Base-by-base conservation (phyloP, 148 eudicot species). In the Amaranthus palmeri region DNA sequence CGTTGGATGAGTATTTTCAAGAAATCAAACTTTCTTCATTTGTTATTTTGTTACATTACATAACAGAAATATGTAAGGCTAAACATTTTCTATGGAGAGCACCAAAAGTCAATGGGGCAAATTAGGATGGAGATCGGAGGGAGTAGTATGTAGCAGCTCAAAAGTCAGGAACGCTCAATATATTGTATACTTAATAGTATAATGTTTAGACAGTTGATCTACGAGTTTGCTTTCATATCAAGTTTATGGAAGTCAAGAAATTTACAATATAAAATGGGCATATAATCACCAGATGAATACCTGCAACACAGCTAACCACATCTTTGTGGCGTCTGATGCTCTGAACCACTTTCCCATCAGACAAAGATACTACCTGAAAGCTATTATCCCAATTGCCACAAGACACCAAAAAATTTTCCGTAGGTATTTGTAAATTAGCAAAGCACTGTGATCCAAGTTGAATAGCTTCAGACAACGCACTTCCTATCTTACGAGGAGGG, bases 341-440 rank as follows among this genome's bases (percentile, higher is more conserved):
- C 86, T 96, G 99, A 59, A 96, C 96, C 79, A 90, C 83, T 82
- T 92, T 87, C 71, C 99, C 99, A 85, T 92, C 95, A 78, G 54
- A 75, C 15, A 96, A 81, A 69, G 99, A 92, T 71, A 87, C 83
- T 75, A 90, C 90, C 86, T 92, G 96, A 81, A 96, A 92, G 76
- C 97, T 92, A 65, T 96, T 90, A 73, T 92, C 97, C 97, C 99
- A 96, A 86, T 87, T 96, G 54, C 99, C 99, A 79, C 93, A 96
- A 57, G 96, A 88, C 67, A 96, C 82, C 76, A 96, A 75, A 83
- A 88, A 92, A 81, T 82, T 90, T 51, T 92, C 99, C 61, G 88
- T 82, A 67, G 92, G 85, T 43, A 90, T 88, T 68, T 82, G 96
- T 78, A 90, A 58, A 61, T 92, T 96, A 25, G 90, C 84, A 83